phyloP scores from a whole-genome alignment of 192 early-diverging fungal species.

The Coemansia sp. region DNA sequence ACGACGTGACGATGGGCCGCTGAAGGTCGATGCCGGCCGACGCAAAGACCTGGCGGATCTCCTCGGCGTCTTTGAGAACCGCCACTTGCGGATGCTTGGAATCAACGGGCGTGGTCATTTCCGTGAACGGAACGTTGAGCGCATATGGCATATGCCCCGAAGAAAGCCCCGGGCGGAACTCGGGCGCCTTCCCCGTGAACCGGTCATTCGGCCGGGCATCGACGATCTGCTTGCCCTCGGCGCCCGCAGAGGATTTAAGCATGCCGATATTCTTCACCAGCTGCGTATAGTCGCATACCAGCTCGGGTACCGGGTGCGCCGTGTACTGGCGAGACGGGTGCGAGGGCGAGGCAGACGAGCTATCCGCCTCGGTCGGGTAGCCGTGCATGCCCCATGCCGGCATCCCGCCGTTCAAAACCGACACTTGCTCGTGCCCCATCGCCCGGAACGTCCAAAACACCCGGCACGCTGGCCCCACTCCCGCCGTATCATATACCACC shows the following conservation, averaged over 20 bases:
- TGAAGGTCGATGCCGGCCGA: conserved; percentile 64
- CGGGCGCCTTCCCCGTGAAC: conserved; percentile 65
- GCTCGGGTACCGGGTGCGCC: conserved; percentile 9
- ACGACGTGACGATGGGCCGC: conserved; percentile 73
- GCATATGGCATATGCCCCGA: conserved; percentile 82
- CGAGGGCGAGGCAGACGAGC: conserved; percentile 19
- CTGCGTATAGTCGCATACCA: conserved; percentile 61
- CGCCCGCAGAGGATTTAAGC: conserved; percentile 24
- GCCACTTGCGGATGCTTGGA: conserved; percentile 28
- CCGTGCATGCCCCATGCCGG: conserved; percentile 67
- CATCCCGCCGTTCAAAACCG: conserved; percentile 87
- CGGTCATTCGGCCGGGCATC: conserved; percentile 66
- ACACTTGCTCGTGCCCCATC: conserved; percentile 84
- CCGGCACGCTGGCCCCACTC: conserved; percentile 77
- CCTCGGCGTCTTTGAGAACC: conserved; percentile 47
- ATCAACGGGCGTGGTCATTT: conserved; percentile 52
- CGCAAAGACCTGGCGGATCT: conserved; percentile 58
- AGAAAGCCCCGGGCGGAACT: conserved; percentile 73
- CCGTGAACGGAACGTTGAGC: conserved; percentile 69
- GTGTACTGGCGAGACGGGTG: conserved; percentile 11
- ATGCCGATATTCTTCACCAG: conserved; percentile 57
- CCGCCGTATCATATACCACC: conserved; percentile 84
- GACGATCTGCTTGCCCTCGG: conserved; percentile 54
- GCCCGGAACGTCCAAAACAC: conserved; percentile 92
- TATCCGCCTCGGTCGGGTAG: conserved; percentile 22